Evolutionary conservation across 768 basidiomycete species (phyloP).

Genomic region (Amanita polypyramis): DNA sequence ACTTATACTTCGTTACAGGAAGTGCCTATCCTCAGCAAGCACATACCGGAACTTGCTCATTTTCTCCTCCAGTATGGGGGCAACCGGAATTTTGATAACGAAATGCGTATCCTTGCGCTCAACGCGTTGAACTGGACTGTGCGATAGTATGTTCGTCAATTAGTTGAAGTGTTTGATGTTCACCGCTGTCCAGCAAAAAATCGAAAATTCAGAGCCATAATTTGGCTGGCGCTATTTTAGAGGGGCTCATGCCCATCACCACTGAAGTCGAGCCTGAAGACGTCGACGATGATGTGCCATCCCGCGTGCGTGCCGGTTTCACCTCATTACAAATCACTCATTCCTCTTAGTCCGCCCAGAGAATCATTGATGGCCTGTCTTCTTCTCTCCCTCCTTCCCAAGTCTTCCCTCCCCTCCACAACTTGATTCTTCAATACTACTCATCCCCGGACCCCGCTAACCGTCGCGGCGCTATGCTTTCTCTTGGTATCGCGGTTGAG

Average conservation of each 20-base stretch:
- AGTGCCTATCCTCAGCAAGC: constrained; percentile 84
- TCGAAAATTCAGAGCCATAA: constrained; percentile 82
- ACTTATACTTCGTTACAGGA: constrained; percentile 41
- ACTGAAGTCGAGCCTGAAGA: constrained; percentile 93
- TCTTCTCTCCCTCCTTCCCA: constrained; percentile 89
- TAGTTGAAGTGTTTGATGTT: background rate
- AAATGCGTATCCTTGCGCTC: constrained; percentile 81
- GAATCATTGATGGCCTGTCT: constrained; percentile 87
- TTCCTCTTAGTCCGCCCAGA: constrained; percentile 67
- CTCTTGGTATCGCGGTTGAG: constrained; percentile 91
- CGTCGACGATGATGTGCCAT: constrained; percentile 86
- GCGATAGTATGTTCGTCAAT: constrained; percentile 55
- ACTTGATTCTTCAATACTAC: constrained; percentile 78
- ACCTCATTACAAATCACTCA: background rate
- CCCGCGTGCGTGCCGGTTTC: constrained; percentile 47
- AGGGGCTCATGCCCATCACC: constrained; percentile 88
- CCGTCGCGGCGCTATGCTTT: constrained; percentile 90
- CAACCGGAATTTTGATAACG: constrained; percentile 64
- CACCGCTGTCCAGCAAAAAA: constrained; percentile 65
- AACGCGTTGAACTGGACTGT: constrained; percentile 96
- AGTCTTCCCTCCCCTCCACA: constrained; percentile 88
- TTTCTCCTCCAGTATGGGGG: constrained; percentile 83
- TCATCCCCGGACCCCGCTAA: constrained; percentile 63
- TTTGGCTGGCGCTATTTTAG: constrained; percentile 77
- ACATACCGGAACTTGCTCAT: constrained; percentile 76